Evolutionary conservation across 495 filamentous ascomycete species (phyloP), one percentile per base, ranked within the genome.

Genomic region (Platismatia glauca): DNA sequence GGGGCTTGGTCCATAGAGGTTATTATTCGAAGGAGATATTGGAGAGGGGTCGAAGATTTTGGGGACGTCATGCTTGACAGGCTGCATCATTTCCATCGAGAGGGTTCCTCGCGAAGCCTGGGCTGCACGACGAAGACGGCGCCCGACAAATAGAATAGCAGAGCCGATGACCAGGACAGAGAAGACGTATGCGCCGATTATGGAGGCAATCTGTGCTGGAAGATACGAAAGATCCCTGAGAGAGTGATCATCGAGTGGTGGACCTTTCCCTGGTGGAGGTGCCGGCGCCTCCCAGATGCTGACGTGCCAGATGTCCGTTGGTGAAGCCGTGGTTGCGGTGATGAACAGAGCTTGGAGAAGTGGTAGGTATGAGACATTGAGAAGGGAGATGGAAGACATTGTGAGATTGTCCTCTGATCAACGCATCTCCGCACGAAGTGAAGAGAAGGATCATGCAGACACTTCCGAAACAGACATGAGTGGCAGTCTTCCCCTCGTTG

Each of bases 171-270:
- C 68, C 66, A 87, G 77, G 72, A 91, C 80, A 13, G 84, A 86
- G 67, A 91, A 69, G 62, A 89, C 78, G 81, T 94, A 95, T 62
- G 87, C 86, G 59, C 84, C 89, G 41, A 89, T 83, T 62, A 95
- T 89, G 66, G 84, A 88, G 52, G 86, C 87, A 69, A 94, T 84
- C 72, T 94, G 84, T 33, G 82, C 81, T 20, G 87, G 88, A 12
- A 94, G 82, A 38, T 83, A 82, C 22, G 79, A 70, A 55, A 76
- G 76, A 68, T 91, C 79, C 61, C 83, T 76, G 48, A 80, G 62
- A 29, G 84, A 84, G 62, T 73, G 71, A 38, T 67, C 70, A n/a
- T 83, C 82, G 11, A 81, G 63, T 18, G 84, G 78, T 55, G 83
- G 78, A 2, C 80, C 83, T 70, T 85, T 72, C 66, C 82, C 79